Evolutionary conservation across 345 rosid genomes (phyloP), one percentile per base, ranked within the genome.

Genomic region (Trapa bicornis): DNA sequence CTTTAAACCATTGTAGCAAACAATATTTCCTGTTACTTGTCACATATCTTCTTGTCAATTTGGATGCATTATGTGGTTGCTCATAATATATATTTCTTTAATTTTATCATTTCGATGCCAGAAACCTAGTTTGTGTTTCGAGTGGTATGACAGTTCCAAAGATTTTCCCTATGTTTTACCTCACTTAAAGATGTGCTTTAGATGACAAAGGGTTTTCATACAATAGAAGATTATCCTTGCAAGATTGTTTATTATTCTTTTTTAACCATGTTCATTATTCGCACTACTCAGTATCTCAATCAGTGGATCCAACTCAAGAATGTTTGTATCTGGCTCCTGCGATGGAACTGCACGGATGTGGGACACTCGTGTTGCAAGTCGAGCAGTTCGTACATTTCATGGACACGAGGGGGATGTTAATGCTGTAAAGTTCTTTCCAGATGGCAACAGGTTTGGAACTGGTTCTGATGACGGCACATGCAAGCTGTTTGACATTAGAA

Each of bases 321-420:
- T 75, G 81, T 95, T 95, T 68, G 85, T 95, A 75, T 89, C 99
- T 78, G 97, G 97, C 77, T 91, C 99, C 3, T 91, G 96, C 37
- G 99, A 95, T 75, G 48, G 82, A 57, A 89, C 99, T 72, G 96
- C 94, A 70, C 85, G 90, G 50, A 74, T 87, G 69, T 94, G 97
- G 99, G 99, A 91, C 75, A 86, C 96, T 67, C 97, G 99, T 48
- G 96, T 79, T 82, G 96, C 99, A 64, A 91, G 99, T 85, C 79
- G 92, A 77, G 97, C 99, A n/a, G 86, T 81, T 58, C 86, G 80
- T 32, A 87, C 92, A 1, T 95, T 89, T 77, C 88, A 95, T 73
- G 99, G 99, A 69, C 99, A 95, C 8, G 85, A 89, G 73, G 91
- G 87, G 80, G 98, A 92, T 77, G 96, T 89, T 66, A 88, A 85